Evolutionary conservation across 148 eudicot species (phyloP), one percentile per base, ranked within the genome.

Genomic region (Pouteria glomerata): DNA sequence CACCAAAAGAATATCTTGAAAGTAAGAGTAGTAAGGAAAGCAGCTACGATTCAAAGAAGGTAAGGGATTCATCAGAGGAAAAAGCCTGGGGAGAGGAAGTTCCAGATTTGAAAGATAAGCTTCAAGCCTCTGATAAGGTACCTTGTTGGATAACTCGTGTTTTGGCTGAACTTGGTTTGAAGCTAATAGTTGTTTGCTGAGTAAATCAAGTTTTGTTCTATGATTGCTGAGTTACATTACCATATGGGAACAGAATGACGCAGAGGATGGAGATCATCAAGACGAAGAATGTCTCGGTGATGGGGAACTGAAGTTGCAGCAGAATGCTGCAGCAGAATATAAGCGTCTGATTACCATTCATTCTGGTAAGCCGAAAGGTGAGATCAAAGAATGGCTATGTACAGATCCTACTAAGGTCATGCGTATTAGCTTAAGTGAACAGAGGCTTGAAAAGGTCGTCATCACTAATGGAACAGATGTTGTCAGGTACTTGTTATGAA

Each of bases 1-100:
- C 89, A 10, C 90, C 96, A 23, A 90, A 87, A 71, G 84, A 85
- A 64, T 85, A 83, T 74, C 82, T 85, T 13, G 78, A 80, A 56
- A 73, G 50, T 27, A 76, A 77, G 68, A 78, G 44, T 15, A 35
- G 35, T 14, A 55, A 45, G 6, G 74, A 78, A 2, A 70, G 82
- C n/a, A 77, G 37, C 5, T 52, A 37, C 24, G 55, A 55, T 21
- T 57, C 76, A 30, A 37, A 65, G 62, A 74, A 74, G 31, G 68
- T 18, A 57, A 77, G 72, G 34, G 74, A 75, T 52, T 72, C 77
- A 13, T 52, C 74, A 2, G 85, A 82, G 29, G 85, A 78, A 60
- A 56, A 1, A 16, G 74, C 67, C 1, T 78, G 85, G 85, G 85
- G 82, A 8, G 45, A 57, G 4, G 85, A 82, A 75, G 68, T 78